Percentiles rank a stretch among this genome's conserved stretches.
Evolutionary conservation across 2,329 filamentous ascomycete genomes (phyloP).

Genomic region (Talaromyces verruculosus): DNA sequence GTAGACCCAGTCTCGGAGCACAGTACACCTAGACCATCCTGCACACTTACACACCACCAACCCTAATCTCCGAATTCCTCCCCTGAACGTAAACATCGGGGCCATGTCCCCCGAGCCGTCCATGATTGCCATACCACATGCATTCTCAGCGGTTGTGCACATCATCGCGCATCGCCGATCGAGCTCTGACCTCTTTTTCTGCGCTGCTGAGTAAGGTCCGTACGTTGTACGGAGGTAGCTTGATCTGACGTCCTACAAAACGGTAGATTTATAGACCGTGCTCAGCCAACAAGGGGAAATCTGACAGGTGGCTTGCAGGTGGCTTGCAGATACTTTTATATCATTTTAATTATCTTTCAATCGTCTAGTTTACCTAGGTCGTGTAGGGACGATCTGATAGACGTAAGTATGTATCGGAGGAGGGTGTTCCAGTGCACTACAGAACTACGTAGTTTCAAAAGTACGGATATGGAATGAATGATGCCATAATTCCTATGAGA

Average conservation of each 20-base stretch:
- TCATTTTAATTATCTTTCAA: neutral
- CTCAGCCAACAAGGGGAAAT: neutral
- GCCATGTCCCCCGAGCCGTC: slow-evolving; percentile 1
- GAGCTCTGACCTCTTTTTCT: neutral
- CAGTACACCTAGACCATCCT: slow-evolving; percentile 4
- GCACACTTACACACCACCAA: neutral
- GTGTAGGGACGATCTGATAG: neutral
- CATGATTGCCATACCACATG: neutral
- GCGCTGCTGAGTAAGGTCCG: neutral
- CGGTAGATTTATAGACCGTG: neutral
- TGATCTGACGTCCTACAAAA: neutral
- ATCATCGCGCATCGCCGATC: slow-evolving; percentile 8
- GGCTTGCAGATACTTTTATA: slow-evolving; percentile 14
- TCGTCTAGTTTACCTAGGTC: neutral
- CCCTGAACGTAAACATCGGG: neutral
- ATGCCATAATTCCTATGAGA: neutral
- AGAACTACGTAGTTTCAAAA: neutral
- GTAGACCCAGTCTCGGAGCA: neutral
- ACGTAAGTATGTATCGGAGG: neutral
- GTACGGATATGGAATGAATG: neutral
- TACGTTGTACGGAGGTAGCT: neutral
- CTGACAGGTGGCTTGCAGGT: slow-evolving; percentile 14
- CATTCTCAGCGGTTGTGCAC: neutral
- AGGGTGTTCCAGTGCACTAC: neutral
- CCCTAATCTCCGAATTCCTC: neutral